Evolutionary conservation across 164 flowering plant genomes (phyloP).

Genomic region (Piper longum): DNA sequence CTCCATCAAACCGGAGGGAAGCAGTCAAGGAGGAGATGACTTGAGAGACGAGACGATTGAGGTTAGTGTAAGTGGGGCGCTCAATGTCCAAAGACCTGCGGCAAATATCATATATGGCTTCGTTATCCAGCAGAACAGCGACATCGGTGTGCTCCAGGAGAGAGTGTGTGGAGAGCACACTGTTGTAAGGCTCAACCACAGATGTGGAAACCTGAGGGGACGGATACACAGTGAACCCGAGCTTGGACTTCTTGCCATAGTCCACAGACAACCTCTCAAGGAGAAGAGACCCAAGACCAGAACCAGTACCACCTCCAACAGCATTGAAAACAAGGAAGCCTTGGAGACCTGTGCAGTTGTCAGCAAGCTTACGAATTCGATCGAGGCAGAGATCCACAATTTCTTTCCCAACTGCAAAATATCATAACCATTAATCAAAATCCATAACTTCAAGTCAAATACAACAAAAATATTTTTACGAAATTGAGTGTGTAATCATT

Average conservation of each 20-base stretch:
- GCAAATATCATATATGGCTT: slow-evolving; percentile 45
- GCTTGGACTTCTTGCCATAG: slow-evolving; percentile 38
- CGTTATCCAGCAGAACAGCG: slow-evolving; percentile 44
- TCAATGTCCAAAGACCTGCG: slow-evolving; percentile 45
- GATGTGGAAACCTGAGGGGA: slow-evolving; percentile 52
- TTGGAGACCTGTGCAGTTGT: slow-evolving; percentile 51
- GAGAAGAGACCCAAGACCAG: slow-evolving; percentile 45
- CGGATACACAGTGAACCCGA: slow-evolving; percentile 46
- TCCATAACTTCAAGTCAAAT: neutral
- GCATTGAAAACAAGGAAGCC: slow-evolving; percentile 49
- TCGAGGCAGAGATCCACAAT: slow-evolving; percentile 54
- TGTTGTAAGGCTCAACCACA: slow-evolving; percentile 49
- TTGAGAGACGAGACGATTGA: slow-evolving; percentile 47
- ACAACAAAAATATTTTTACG: neutral
- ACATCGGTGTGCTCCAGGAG: slow-evolving; percentile 51
- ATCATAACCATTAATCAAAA: neutral
- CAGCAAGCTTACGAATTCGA: slow-evolving; percentile 40
- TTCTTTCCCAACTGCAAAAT: slow-evolving; percentile 36
- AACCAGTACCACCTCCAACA: slow-evolving; percentile 51
- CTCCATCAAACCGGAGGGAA: slow-evolving; percentile 49
- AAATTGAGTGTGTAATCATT: neutral
- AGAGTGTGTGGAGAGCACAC: slow-evolving; percentile 45
- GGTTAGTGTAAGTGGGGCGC: slow-evolving; percentile 50
- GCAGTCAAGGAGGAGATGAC: slow-evolving; percentile 50
- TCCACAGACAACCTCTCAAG: slow-evolving; percentile 46